Evolutionary conservation across 495 filamentous ascomycete genomes (phyloP).

Genomic region (Parathielavia hyrcaniae): DNA sequence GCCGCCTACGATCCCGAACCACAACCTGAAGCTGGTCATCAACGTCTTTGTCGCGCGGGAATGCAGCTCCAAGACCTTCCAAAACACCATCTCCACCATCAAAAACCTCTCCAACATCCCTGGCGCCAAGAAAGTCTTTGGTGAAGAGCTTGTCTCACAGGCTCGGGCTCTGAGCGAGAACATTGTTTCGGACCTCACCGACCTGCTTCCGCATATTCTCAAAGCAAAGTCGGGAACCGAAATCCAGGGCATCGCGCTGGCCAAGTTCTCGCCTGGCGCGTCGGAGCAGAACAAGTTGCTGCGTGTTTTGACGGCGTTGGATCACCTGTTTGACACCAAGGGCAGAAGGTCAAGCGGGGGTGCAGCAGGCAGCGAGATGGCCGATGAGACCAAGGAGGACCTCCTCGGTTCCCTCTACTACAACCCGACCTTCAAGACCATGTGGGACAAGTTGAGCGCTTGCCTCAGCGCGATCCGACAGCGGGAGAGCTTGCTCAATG

Average conservation of each 20-base stretch:
- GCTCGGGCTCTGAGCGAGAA: constrained; percentile 76
- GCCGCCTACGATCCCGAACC: constrained; percentile 80
- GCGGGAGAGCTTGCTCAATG: constrained; percentile 90
- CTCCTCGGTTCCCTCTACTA: constrained; percentile 83
- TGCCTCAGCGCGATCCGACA: constrained; percentile 83
- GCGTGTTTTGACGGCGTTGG: constrained; percentile 87
- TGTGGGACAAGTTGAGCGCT: constrained; percentile 92
- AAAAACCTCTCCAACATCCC: constrained; percentile 94
- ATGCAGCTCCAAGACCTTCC: constrained; percentile 93
- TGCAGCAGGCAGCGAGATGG: constrained; percentile 49
- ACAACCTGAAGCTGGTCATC: constrained; percentile 86
- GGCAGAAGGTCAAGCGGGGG: constrained; percentile 53
- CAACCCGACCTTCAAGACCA: constrained; percentile 75
- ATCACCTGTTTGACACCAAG: constrained; percentile 83
- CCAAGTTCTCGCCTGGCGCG: constrained; percentile 91
- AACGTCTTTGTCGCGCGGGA: constrained; percentile 93
- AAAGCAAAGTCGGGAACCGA: constrained; percentile 83
- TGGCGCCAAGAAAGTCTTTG: constrained; percentile 83
- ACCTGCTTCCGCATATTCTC: constrained; percentile 80
- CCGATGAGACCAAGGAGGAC: constrained; percentile 61
- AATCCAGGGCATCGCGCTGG: constrained; percentile 85
- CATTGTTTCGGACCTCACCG: constrained; percentile 77
- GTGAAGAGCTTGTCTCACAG: constrained; percentile 79
- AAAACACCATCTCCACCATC: constrained; percentile 93
- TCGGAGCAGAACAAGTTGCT: constrained; percentile 95